Conservation (phyloP, 768 basidiomycete genomes). For the Strobilomyces dryophilus region DNA sequence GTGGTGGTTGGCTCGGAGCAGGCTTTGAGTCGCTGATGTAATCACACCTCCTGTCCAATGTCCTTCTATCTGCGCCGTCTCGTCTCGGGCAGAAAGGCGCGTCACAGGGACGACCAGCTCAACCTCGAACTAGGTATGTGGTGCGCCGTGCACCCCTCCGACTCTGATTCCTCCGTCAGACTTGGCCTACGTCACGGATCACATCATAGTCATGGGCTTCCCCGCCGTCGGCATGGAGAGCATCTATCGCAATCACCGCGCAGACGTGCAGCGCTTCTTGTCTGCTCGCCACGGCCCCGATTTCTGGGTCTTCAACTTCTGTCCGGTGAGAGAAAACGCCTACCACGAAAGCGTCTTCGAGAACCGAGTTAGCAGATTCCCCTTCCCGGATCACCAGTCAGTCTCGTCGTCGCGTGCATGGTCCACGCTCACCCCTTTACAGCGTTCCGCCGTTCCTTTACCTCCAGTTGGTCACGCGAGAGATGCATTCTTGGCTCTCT, state of each 20-base stretch:
- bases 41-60: conserved; percentile 36
- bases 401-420: conserved; percentile 47
- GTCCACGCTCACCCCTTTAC: neutral
- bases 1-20: neutral
- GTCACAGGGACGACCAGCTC: conserved; percentile 65
- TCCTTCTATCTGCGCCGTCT: conserved; percentile 64
- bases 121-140: conserved; percentile 65
- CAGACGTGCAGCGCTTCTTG: conserved; percentile 73
- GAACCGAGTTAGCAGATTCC: conserved; percentile 76
- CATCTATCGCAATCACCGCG: conserved; percentile 73
- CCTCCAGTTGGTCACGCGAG: conserved; percentile 66
- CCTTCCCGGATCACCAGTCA: conserved; percentile 89
- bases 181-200: conserved; percentile 68
- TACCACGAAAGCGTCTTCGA: conserved; percentile 69
- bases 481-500: conserved; percentile 70
- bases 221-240: conserved; percentile 78
- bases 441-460: conserved; percentile 77
- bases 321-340: conserved; percentile 75
- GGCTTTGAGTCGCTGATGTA: conserved; percentile 13
- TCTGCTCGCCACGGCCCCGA: conserved; percentile 69
- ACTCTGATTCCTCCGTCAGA: conserved; percentile 32
- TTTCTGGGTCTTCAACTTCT: conserved; percentile 89
- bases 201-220: conserved; percentile 78
- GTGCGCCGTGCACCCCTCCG: too few relatives aligned
- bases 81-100: conserved; percentile 78